Conservation (phyloP, 2,329 filamentous ascomycete genomes). For the Dryadomyces quercus-mongolicae region DNA sequence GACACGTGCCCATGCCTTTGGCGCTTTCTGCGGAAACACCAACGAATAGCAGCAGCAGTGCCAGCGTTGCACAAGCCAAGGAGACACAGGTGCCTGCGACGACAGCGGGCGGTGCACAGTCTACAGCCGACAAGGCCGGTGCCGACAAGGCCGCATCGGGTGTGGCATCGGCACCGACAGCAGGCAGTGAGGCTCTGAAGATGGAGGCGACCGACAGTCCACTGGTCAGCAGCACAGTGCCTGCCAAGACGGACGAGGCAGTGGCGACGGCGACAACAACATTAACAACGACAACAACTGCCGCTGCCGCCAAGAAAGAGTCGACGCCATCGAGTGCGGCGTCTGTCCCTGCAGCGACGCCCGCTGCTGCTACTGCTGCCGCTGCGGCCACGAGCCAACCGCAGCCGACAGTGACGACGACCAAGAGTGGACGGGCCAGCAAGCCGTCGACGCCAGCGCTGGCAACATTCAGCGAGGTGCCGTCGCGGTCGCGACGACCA, state of each 20-base stretch:
- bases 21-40: neutral
- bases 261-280: too few relatives aligned
- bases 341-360: constrained; percentile 13
- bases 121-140: neutral
- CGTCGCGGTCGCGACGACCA: constrained; percentile 42
- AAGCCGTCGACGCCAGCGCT: constrained; percentile 55
- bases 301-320: constrained; percentile 27
- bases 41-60: neutral
- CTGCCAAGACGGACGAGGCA: constrained; percentile 26
- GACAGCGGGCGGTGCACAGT: neutral
- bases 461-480: constrained; percentile 42
- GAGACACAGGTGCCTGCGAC: constrained; percentile 8
- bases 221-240: neutral
- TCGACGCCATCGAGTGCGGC: constrained; percentile 22
- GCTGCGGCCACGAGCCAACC: constrained; percentile 10
- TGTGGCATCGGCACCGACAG: too few relatives aligned
- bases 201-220: constrained; percentile 15
- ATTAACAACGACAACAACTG: too few relatives aligned
- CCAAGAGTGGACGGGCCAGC: constrained; percentile 53
- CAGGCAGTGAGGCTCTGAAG: constrained; percentile 16
- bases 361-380: neutral
- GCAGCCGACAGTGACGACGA: constrained; percentile 19
- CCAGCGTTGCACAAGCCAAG: constrained; percentile 22
- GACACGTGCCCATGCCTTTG: constrained; percentile 42
- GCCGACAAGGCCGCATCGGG: neutral